phyloP scores from a whole-genome alignment of 495 filamentous ascomycete genomes.

The Trypethelium eluteriae region DNA sequence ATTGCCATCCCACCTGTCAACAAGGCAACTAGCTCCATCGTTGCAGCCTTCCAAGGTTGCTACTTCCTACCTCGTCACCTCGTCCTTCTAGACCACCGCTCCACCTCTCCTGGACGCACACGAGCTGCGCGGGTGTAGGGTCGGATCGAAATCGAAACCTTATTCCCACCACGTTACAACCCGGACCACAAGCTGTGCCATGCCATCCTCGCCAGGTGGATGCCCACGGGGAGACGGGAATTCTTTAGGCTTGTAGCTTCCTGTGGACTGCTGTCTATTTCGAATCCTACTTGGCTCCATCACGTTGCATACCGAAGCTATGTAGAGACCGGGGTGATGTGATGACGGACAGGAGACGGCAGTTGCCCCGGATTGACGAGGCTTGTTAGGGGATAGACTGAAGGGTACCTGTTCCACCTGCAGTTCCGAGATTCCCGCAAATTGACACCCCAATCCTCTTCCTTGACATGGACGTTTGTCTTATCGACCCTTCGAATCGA shows the following conservation, averaged over 20 bases:
- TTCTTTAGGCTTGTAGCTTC: neutral
- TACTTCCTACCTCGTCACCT: neutral
- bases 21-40: too few species aligned
- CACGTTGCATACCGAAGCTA: neutral
- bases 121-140: neutral
- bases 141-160: slow-evolving; percentile 8
- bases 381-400: too few species aligned
- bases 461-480: neutral
- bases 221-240: neutral
- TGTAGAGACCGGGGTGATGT: neutral
- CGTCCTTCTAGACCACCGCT: neutral
- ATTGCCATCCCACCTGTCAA: neutral
- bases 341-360: slow-evolving; percentile 8
- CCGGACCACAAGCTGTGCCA: slow-evolving; percentile 1
- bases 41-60: neutral
- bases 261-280: slow-evolving; percentile 2
- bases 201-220: neutral
- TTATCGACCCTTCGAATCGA: neutral
- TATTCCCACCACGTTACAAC: neutral
- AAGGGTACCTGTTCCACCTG: neutral
- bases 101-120: neutral
- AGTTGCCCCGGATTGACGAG: neutral
- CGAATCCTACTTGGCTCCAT: neutral
- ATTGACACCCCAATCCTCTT: neutral
- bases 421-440: neutral